phyloP scores from a whole-genome alignment of 192 early-diverging fungal genomes.

The Bifiguratus adelaidae region DNA sequence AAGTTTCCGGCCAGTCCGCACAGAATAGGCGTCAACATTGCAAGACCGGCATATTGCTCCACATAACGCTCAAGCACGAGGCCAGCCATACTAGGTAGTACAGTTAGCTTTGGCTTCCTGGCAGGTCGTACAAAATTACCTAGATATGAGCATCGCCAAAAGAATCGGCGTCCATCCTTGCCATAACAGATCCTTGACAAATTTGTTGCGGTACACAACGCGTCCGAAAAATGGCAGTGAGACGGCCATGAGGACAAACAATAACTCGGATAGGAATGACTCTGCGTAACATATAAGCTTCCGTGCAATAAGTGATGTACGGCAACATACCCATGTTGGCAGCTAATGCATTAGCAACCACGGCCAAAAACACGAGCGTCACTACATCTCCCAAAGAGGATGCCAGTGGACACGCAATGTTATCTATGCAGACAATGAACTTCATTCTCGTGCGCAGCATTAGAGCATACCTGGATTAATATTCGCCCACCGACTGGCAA shows the following conservation, averaged over 20 bases:
- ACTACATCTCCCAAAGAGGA: conserved; percentile 66
- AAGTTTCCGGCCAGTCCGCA: conserved; percentile 65
- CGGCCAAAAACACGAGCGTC: conserved; percentile 53
- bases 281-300: conserved; percentile 8
- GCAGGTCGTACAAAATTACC: conserved; percentile 11
- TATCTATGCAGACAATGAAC: conserved; percentile 25
- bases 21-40: conserved; percentile 54
- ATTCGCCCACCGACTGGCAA: conserved; percentile 39
- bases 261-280: conserved; percentile 17
- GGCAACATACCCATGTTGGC: conserved; percentile 30
- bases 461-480: conserved; percentile 61
- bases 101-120: background rate
- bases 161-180: conserved; percentile 71
- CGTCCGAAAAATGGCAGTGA: conserved; percentile 33
- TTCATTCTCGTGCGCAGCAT: background rate
- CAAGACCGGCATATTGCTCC: conserved; percentile 51
- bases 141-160: conserved; percentile 62
- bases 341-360: conserved; percentile 31
- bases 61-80: conserved; percentile 57
- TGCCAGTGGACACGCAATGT: conserved; percentile 69
- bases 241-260: conserved; percentile 27
- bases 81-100: conserved; percentile 41
- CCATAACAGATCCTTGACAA: conserved; percentile 48
- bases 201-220: conserved; percentile 45
- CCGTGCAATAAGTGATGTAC: background rate